Percentiles rank a stretch among this genome's conserved stretches.
Conservation (phyloP, 208 protist genomes). For the Trypanosoma theileri region DNA sequence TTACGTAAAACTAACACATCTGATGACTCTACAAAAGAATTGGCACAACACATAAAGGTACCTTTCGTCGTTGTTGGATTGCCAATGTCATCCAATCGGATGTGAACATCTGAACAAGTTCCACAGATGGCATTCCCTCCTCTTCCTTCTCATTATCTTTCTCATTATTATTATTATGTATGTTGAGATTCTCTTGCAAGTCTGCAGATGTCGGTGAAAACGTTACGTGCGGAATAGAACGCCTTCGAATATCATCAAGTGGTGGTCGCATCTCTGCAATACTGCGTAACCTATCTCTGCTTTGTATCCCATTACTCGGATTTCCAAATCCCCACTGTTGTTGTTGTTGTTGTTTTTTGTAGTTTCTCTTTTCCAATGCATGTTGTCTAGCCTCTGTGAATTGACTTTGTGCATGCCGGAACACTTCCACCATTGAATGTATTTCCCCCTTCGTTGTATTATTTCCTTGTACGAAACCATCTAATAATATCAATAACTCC, state of each 20-base stretch:
- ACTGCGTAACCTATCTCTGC: neutral
- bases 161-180: conserved; percentile 2
- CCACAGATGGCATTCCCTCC: conserved; percentile 20
- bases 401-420: neutral
- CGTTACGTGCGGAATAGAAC: neutral
- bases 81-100: conserved; percentile 28
- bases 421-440: neutral
- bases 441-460: neutral
- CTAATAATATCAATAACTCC: conserved; percentile 11
- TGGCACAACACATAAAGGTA: conserved; percentile 18
- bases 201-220: neutral
- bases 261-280: neutral
- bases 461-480: conserved; percentile 2
- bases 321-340: neutral
- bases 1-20: neutral
- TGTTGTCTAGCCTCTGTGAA: neutral
- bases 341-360: neutral
- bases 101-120: conserved; percentile 16
- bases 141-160: neutral
- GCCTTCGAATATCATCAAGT: neutral
- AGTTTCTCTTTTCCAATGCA: neutral
- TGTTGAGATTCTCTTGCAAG: neutral
- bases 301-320: neutral
- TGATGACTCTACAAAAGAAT: conserved; percentile 2
- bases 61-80: conserved; percentile 23